Evolutionary conservation across 805 yeast genomes (phyloP).

Genomic region (Candida saitoana): DNA sequence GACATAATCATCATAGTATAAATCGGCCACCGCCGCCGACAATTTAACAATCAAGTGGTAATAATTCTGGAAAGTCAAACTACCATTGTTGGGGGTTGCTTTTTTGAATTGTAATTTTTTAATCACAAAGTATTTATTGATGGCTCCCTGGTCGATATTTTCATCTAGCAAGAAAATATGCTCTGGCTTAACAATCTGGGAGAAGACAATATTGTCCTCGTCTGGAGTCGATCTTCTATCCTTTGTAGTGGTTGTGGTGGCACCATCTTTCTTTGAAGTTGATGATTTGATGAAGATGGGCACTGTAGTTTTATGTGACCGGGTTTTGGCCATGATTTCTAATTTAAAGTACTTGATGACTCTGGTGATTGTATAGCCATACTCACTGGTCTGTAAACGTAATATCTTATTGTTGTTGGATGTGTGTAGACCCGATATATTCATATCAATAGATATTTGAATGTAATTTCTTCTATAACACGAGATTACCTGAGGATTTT

Average conservation of each 20-base stretch:
- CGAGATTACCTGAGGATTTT: conserved; percentile 37
- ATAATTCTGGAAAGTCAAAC: conserved; percentile 42
- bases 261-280: conserved; percentile 10
- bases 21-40: conserved; percentile 35
- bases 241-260: conserved; percentile 6
- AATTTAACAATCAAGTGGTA: conserved; percentile 35
- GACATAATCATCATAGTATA: conserved; percentile 34
- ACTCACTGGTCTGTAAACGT: conserved; percentile 31
- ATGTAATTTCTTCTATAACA: conserved; percentile 45
- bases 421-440: conserved; percentile 22
- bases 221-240: conserved; percentile 2
- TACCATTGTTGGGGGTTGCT: conserved; percentile 52
- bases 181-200: conserved; percentile 17
- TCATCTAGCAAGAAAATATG: conserved; percentile 23
- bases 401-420: conserved; percentile 22
- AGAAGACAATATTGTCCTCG: conserved; percentile 9
- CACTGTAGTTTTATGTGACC: conserved; percentile 25
- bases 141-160: conserved; percentile 16
- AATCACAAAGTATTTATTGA: conserved; percentile 30
- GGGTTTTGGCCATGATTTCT: conserved; percentile 34
- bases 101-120: conserved; percentile 46
- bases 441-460: conserved; percentile 29
- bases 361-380: conserved; percentile 33
- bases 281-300: conserved; percentile 24
- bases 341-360: conserved; percentile 36